Base-by-base conservation (phyloP, 768 basidiomycete genomes). In the Dioszegia crocea region DNA sequence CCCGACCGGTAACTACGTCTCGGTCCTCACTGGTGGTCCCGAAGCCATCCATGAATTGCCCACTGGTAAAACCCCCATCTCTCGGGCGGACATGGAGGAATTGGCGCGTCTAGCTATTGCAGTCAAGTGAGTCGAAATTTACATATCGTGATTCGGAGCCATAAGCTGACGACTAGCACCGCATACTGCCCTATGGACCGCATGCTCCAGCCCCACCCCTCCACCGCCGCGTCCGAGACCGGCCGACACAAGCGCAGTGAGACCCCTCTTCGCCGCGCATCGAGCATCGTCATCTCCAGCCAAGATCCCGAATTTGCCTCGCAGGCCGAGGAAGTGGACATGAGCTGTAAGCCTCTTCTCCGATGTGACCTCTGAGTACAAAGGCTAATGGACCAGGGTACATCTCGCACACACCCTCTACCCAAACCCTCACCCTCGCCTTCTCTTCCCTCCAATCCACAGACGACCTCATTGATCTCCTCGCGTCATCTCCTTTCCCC, bases 351-450 rank as follows among this genome's bases (percentile, higher is more conserved):
- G 56, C 57, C 16, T 11, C 26, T 12, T 46, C 23, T 6, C 26
- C n/a, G 21, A 4, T 17, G 33, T 21, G 48, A 23, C 19, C 47
- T 38, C 10, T 24, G 16, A n/a, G n/a, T n/a, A n/a, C n/a, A n/a
- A n/a, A n/a, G n/a, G 55, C 60, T 61, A 47, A 61, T 40, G 8
- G 19, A 3, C 4, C 38, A 71, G 70, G 71, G 71, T 69, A 68
- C 61, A 74, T 74, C 36, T 63, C 69, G 1, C 69, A 74, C 52
- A 68, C 63, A 8, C 68, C 71, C 16, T 62, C 69, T 14, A 66
- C 69, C 24, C 59, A 67, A 17, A 69, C 70, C 21, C 61, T 74
- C 31, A 74, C 70, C 0, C 60, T 74, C 21, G 63, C 67, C 12
- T 52, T 74, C 40, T 69, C 70, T 1, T 74, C 72, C 10, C 47